Evolutionary conservation across 73 alveolate genomes (phyloP).

Genomic region (Paramecium bursaria): DNA sequence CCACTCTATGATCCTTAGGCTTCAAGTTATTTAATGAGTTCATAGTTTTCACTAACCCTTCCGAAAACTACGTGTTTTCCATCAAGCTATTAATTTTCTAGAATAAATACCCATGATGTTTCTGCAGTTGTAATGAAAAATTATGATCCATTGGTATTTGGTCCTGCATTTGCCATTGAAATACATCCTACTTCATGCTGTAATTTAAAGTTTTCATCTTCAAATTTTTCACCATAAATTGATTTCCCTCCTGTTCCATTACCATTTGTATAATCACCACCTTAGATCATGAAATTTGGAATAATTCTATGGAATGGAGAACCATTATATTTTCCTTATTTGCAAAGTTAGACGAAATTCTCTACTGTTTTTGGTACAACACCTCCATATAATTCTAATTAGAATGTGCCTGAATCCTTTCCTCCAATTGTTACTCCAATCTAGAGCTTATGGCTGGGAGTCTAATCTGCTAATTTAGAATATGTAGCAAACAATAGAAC

Average conservation of each 20-base stretch:
- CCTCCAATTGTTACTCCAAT: conserved; percentile 82
- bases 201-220: conserved; percentile 89
- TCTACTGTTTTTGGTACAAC: conserved; percentile 92
- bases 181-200: conserved; percentile 86
- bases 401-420: conserved; percentile 76
- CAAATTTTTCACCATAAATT: conserved; percentile 88
- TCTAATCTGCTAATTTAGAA: too few species aligned
- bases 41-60: conserved; percentile 66
- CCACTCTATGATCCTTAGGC: conserved; percentile 26
- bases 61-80: conserved; percentile 96
- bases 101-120: conserved; percentile 45
- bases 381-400: conserved; percentile 84
- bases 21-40: neutral
- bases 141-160: conserved; percentile 94
- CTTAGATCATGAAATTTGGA: conserved; percentile 85
- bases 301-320: conserved; percentile 88
- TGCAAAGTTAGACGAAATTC: conserved; percentile 90
- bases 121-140: conserved; percentile 87
- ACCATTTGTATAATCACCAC: conserved; percentile 80
- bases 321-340: conserved; percentile 88
- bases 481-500: too few species aligned
- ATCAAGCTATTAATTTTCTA: conserved; percentile 78
- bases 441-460: conserved; percentile 75
- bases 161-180: conserved; percentile 98
- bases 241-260: conserved; percentile 96